A percentile compares a stretch with the other conserved stretches of the same genome.
These are phyloP conservation scores for Coniophora puteana DNA, from an alignment of 1,284 basidiomycete species.

Conservation along the genomic window DNA sequence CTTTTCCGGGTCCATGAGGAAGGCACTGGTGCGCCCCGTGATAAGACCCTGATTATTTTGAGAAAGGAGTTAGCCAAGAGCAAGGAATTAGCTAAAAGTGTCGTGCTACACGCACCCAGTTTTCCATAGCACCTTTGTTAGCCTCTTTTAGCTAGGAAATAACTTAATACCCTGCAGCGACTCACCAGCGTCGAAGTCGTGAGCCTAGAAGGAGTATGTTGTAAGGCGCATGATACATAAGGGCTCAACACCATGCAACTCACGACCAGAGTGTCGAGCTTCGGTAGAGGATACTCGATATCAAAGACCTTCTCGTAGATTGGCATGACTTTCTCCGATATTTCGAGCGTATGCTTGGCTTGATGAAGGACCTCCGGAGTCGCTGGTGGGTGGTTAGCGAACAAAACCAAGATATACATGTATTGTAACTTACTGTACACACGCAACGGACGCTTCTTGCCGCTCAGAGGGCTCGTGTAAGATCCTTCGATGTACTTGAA, in stretches of 20 bases:
- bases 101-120: slow-evolving; percentile 54
- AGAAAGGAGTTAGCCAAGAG: too few relatives aligned
- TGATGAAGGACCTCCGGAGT: slow-evolving; percentile 87
- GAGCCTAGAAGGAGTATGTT: slow-evolving; percentile 41
- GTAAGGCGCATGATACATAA: not conserved
- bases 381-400: slow-evolving; percentile 38
- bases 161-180: slow-evolving; percentile 4
- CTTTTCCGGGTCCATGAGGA: slow-evolving; percentile 79
- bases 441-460: slow-evolving; percentile 78
- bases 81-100: too few relatives aligned
- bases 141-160: slow-evolving; percentile 3
- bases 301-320: slow-evolving; percentile 94
- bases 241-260: slow-evolving; percentile 17
- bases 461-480: slow-evolving; percentile 80
- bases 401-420: not conserved
- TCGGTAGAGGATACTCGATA: slow-evolving; percentile 89
- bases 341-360: slow-evolving; percentile 82
- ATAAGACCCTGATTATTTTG: slow-evolving; percentile 74
- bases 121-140: slow-evolving; percentile 84
- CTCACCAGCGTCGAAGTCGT: slow-evolving; percentile 88
- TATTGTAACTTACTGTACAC: slow-evolving; percentile 64
- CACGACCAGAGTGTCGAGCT: slow-evolving; percentile 85
- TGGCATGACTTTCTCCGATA: slow-evolving; percentile 84
- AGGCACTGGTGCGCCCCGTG: slow-evolving; percentile 83
- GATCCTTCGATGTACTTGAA: slow-evolving; percentile 76